A percentile compares a stretch with the other conserved stretches of the same genome.
phyloP scores from a whole-genome alignment of 2,329 filamentous ascomycete species.

The Sporothrix inflata region DNA sequence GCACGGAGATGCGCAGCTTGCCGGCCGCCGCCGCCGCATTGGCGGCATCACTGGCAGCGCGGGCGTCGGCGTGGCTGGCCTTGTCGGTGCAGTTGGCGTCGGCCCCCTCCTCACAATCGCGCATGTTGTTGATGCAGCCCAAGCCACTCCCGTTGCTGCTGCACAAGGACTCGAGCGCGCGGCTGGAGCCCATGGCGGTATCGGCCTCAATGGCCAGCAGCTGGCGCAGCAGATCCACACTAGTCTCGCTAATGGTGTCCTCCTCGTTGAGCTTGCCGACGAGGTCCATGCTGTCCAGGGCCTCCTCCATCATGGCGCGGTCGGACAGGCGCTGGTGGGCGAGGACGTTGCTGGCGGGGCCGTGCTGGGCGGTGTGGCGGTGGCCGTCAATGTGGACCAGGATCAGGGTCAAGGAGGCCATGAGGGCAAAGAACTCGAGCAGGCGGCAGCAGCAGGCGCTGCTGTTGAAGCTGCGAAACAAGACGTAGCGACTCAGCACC shows the following conservation, averaged over 20 bases:
- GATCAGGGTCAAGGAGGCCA: slow-evolving; percentile 44
- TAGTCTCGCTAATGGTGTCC: slow-evolving; percentile 41
- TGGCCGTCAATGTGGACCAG: slow-evolving; percentile 45
- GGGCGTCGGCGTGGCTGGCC: neutral
- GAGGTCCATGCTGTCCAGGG: slow-evolving; percentile 42
- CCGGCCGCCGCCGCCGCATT: slow-evolving; percentile 10
- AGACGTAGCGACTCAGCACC: slow-evolving; percentile 43
- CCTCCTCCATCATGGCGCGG: slow-evolving; percentile 46
- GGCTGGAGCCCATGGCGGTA: slow-evolving; percentile 33
- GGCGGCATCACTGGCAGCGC: neutral
- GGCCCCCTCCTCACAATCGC: neutral
- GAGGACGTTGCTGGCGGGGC: slow-evolving; percentile 35
- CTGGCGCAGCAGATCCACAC: slow-evolving; percentile 39
- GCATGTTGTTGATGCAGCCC: neutral
- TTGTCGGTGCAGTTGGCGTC: neutral
- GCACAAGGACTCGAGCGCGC: slow-evolving; percentile 9
- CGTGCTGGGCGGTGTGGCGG: slow-evolving; percentile 24
- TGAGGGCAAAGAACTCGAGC: slow-evolving; percentile 41
- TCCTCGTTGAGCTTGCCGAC: slow-evolving; percentile 36
- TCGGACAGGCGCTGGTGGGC: slow-evolving; percentile 47
- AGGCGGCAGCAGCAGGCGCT: slow-evolving; percentile 41
- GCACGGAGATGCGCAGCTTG: slow-evolving; percentile 44
- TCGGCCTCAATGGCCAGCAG: slow-evolving; percentile 43
- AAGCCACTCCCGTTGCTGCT: neutral
- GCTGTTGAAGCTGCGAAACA: slow-evolving; percentile 40